Conservation (phyloP, 805 yeast genomes). For the Saccharomyces jurei region DNA sequence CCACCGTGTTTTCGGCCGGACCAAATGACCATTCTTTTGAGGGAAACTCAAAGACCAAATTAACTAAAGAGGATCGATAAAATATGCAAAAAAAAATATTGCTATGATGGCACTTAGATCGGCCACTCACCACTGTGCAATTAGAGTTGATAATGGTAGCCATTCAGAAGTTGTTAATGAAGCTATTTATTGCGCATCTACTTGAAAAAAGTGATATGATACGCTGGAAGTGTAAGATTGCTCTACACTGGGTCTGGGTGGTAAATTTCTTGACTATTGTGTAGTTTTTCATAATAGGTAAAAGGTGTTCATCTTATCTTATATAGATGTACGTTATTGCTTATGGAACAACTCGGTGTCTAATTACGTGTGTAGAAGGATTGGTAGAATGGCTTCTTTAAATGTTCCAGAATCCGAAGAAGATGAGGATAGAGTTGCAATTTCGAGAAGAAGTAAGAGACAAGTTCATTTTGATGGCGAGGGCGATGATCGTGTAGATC, state of each 20-base stretch:
- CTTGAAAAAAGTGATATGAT: not conserved
- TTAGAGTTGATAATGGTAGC: not conserved
- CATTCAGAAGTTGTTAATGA: not conserved
- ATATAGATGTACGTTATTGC: not conserved
- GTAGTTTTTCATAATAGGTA: not conserved
- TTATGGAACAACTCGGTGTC: not conserved
- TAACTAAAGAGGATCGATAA: not conserved
- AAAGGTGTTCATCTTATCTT: not conserved
- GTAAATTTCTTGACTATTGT: not conserved
- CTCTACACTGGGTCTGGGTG: not conserved
- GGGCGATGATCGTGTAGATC: constrained; percentile 3
- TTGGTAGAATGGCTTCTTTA: constrained; percentile 10
- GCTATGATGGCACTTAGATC: not conserved
- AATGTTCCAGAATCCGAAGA: constrained; percentile 19
- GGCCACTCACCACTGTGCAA: not conserved
- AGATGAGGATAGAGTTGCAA: constrained; percentile 18
- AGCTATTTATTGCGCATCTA: not conserved
- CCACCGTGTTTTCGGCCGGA: not conserved
- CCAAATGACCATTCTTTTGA: not conserved
- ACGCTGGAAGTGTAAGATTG: not conserved
- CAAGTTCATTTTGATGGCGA: constrained; percentile 10
- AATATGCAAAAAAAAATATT: not conserved
- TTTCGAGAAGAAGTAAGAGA: constrained; percentile 15
- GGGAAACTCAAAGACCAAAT: not conserved
- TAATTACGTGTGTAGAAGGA: constrained; percentile 8